Evolutionary conservation across 495 filamentous ascomycete species (phyloP).

Genomic region (Pyronema omphalodes): DNA sequence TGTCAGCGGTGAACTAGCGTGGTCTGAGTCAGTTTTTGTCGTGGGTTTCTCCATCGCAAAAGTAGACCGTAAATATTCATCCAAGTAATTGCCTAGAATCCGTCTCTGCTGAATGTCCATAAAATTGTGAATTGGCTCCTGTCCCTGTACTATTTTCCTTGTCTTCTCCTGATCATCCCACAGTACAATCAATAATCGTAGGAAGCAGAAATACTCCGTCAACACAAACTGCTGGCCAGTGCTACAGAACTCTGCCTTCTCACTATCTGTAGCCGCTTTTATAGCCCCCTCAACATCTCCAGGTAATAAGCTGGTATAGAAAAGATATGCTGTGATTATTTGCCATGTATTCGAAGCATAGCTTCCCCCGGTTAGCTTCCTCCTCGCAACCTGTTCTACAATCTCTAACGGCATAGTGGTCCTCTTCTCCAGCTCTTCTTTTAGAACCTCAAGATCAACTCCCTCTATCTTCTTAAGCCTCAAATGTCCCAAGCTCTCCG

Average conservation of each 20-base stretch:
- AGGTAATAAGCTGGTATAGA: conserved; percentile 10
- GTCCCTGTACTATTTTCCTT: conserved; percentile 3
- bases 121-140: not conserved
- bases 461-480: conserved; percentile 1
- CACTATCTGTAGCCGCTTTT: not conserved
- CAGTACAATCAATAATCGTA: conserved; percentile 11
- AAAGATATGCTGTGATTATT: conserved; percentile 13
- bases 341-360: not conserved
- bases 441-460: not conserved
- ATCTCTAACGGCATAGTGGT: not conserved
- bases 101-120: conserved; percentile 3
- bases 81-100: not conserved
- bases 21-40: not conserved
- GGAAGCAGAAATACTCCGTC: conserved; percentile 17
- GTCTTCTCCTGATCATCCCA: conserved; percentile 1
- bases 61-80: not conserved
- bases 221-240: conserved; percentile 5
- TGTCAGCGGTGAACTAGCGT: not conserved
- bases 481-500: not conserved
- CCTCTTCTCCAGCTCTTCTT: not conserved
- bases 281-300: conserved; percentile 7
- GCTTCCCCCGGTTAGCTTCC: not conserved
- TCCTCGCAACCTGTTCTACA: not conserved
- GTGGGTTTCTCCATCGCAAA: not conserved
- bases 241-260: not conserved